Conservation (phyloP, 352 stramenopile species). For the Phytophthora megakarya region DNA sequence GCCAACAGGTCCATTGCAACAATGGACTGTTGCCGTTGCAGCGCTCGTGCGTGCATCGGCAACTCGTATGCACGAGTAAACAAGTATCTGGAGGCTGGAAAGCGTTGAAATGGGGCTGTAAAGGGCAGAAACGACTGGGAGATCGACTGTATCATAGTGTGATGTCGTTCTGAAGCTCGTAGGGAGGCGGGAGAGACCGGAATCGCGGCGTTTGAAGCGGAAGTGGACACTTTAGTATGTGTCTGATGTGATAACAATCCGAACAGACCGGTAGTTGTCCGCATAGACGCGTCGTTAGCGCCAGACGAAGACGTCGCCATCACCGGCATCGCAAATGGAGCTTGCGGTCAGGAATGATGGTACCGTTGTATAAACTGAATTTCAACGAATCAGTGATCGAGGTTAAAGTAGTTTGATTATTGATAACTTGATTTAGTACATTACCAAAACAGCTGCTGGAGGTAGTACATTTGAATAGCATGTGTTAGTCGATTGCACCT, state of each 20-base stretch:
- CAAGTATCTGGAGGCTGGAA: constrained; percentile 33
- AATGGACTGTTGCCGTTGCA: constrained; percentile 23
- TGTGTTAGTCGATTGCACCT: constrained; percentile 12
- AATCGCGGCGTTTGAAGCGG: constrained; percentile 1
- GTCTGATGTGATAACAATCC: constrained; percentile 9
- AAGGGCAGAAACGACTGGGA: neutral
- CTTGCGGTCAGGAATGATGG: constrained; percentile 26
- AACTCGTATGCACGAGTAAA: constrained; percentile 26
- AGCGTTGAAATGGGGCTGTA: constrained; percentile 32
- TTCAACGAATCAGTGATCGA: constrained; percentile 18
- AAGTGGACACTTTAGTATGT: neutral
- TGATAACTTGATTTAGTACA: no score
- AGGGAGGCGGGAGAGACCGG: constrained; percentile 4
- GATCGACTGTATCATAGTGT: constrained; percentile 24
- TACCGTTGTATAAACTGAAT: neutral
- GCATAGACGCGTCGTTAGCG: constrained; percentile 8
- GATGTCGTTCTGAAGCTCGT: neutral
- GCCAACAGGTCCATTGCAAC: constrained; percentile 36
- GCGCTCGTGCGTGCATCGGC: constrained; percentile 6
- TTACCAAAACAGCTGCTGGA: no score
- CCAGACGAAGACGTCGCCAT: constrained; percentile 41
- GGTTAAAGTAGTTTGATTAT: no score
- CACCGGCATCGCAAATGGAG: constrained; percentile 16
- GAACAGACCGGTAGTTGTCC: constrained; percentile 5
- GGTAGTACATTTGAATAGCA: no score